Evolutionary conservation across 352 stramenopile genomes (phyloP).

Genomic region (Globisporangium alternatum): DNA sequence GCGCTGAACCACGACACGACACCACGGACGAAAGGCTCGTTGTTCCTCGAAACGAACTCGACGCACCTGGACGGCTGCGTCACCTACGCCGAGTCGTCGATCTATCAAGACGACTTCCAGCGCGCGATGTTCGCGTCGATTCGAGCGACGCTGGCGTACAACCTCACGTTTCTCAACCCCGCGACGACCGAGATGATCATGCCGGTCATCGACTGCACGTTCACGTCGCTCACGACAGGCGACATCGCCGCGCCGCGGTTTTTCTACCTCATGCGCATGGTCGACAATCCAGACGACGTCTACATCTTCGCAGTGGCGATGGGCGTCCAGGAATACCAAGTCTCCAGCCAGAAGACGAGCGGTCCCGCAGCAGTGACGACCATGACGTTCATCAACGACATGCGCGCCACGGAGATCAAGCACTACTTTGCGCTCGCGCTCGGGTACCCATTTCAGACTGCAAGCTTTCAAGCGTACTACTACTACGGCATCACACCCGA

Average conservation of each 20-base stretch:
- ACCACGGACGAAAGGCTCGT: too few species aligned
- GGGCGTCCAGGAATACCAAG: conserved; percentile 29
- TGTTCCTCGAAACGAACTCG: too few species aligned
- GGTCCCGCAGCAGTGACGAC: conserved; percentile 26
- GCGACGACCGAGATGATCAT: conserved; percentile 30
- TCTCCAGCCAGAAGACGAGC: conserved; percentile 15
- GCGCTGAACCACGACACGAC: too few species aligned
- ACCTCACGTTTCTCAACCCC: conserved; percentile 22
- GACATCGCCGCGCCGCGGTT: conserved; percentile 18
- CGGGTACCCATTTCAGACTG: conserved; percentile 26
- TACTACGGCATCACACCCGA: conserved; percentile 17
- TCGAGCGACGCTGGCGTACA: conserved; percentile 36
- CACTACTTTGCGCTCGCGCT: conserved; percentile 27
- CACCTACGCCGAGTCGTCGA: too few species aligned
- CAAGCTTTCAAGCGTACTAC: conserved; percentile 26
- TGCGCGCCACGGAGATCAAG: conserved; percentile 18
- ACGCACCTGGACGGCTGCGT: too few species aligned
- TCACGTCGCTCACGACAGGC: conserved; percentile 19
- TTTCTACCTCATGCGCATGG: conserved; percentile 29
- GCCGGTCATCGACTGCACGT: conserved; percentile 41
- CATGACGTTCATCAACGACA: conserved; percentile 28
- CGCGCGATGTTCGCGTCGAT: too few species aligned
- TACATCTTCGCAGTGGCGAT: conserved; percentile 24
- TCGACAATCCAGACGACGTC: conserved; percentile 13
- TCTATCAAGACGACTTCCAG: too few species aligned